Evolutionary conservation across 2,329 filamentous ascomycete species (phyloP), one percentile per base, ranked within the genome.

Genomic region (Aureobasidium sp.): DNA sequence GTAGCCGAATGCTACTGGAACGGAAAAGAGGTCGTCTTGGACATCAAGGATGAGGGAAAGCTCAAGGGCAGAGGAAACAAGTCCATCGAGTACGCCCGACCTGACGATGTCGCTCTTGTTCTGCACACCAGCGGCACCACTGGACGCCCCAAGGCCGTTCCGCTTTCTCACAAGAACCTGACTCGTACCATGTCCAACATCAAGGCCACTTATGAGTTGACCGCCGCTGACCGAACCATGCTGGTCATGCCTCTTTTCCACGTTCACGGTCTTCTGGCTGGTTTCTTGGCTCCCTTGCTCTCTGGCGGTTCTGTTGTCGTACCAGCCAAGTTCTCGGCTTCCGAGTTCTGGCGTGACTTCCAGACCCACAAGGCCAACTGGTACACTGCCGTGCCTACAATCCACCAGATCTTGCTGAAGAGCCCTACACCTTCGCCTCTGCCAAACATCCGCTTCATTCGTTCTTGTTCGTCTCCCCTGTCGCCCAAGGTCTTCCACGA

Each of bases 371-470:
- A 81, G 59, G 89, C 88, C 22, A 95, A 88, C 67, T 95, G 89
- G 89, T 95, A 93, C 71, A 93, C 88, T 0, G 89, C 89, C 1
- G 89, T 93, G n/a, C 89, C 89, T 1, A 94, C 89, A 0, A 94
- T 95, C 66, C 89, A 94, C 69, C 88, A 93, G 65, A 91, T 95
- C 62, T 76, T 95, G 3, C 80, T 95, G 55, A 88, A 85, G 71
- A 83, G 79, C 60, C 81, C 85, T 6, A 68, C 79, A 3, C 89
- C 88, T 4, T 78, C 66, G 53, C 84, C 85, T 1, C 75, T 83
- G 54, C 87, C 87, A 2, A 67, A 76, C 14, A 93, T 95, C 63
- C 82, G 89, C 60, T 94, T 94, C 71, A 90, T 95, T 64, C 81
- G 89, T 59, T 93, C 88, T 12, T 94, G 89, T 73, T 91, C 87